phyloP scores from a whole-genome alignment of 495 filamentous ascomycete genomes.

The Neurospora sp. region DNA sequence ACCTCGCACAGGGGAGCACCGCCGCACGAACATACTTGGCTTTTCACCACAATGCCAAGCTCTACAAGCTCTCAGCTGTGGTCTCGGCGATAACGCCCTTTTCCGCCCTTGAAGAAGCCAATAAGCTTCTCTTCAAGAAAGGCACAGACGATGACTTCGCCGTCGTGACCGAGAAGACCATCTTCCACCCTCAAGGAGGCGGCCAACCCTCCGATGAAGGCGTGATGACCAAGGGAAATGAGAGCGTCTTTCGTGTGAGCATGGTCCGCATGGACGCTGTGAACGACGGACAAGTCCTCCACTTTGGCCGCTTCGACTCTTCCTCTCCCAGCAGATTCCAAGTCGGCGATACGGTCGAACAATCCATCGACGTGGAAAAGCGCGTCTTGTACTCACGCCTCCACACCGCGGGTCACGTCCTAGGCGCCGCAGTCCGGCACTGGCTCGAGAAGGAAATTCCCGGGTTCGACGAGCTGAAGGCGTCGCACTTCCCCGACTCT shows the following conservation, averaged over 20 bases:
- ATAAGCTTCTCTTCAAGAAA: constrained; percentile 41
- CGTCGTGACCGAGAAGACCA: constrained; percentile 49
- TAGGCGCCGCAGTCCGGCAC: constrained; percentile 47
- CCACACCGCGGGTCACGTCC: constrained; percentile 56
- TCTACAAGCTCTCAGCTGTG: constrained; percentile 32
- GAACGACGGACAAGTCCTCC: constrained; percentile 42
- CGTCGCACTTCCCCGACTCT: constrained; percentile 51
- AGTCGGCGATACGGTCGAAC: constrained; percentile 31
- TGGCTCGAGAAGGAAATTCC: constrained; percentile 39
- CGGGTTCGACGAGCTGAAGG: constrained; percentile 50
- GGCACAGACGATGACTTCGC: constrained; percentile 27
- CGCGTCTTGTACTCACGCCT: constrained; percentile 47
- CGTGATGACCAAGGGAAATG: constrained; percentile 27
- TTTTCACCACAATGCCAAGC: constrained; percentile 46
- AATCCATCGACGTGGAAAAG: constrained; percentile 43
- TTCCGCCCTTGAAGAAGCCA: constrained; percentile 32
- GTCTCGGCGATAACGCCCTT: constrained; percentile 37
- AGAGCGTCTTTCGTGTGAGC: constrained; percentile 35
- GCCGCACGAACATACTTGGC: constrained; percentile 36
- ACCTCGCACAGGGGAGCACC: constrained; percentile 6
- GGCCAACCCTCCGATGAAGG: constrained; percentile 56
- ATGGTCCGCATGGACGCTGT: constrained; percentile 38
- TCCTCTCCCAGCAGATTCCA: constrained; percentile 15
- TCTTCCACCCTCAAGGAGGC: constrained; percentile 59
- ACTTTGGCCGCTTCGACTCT: constrained; percentile 43